These are phyloP conservation scores for Fomitopsis pulvina DNA, from an alignment of 768 basidiomycete genomes.

Conservation along the genomic window DNA sequence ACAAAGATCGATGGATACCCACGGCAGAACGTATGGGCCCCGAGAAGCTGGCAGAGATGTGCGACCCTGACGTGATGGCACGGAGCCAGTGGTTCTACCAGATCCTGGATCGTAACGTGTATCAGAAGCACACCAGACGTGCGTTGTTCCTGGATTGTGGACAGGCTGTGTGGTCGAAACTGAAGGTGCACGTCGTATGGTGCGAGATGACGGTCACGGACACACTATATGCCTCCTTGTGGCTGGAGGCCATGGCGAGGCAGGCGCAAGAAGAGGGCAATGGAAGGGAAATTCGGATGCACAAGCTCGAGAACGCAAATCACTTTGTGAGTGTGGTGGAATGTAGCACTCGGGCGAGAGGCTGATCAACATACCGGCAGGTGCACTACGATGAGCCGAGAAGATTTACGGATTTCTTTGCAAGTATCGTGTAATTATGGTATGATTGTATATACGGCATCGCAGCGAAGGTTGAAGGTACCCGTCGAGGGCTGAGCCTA, in stretches of 20 bases:
- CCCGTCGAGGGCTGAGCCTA: no score
- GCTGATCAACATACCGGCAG: not conserved
- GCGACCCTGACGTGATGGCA: not conserved
- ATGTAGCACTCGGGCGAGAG: not conserved
- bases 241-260: not conserved
- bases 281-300: not conserved
- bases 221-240: not conserved
- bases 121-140: not conserved
- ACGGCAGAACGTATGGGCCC: not conserved
- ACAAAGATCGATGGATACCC: not conserved
- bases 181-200: not conserved
- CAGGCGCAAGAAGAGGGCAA: not conserved
- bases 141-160: not conserved
- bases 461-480: no score
- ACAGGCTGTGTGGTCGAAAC: not conserved
- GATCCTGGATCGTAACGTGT: not conserved
- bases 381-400: not conserved
- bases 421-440: not conserved
- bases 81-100: not conserved
- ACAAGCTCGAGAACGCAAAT: not conserved
- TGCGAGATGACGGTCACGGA: slow-evolving; percentile 1
- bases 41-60: not conserved
- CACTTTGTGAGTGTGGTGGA: not conserved
- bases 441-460: no score
- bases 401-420: not conserved